These are phyloP conservation scores for Starmerella cellae DNA, from an alignment of 805 yeast species.

Conservation along the genomic window DNA sequence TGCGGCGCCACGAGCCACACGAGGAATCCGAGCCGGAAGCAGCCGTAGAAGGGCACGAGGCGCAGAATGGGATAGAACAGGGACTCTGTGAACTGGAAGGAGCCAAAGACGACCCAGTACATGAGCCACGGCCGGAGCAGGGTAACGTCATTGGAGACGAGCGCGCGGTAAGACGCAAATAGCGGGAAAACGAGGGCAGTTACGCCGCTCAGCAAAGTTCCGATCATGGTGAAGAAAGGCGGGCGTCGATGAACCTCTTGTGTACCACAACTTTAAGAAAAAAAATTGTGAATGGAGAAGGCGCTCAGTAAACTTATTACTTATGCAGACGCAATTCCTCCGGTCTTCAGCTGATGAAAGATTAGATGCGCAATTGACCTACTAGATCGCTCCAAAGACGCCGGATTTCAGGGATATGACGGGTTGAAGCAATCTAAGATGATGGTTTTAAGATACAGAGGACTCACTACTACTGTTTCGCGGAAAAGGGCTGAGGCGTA, in stretches of 20 bases:
- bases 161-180: conserved; percentile 47
- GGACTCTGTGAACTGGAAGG: conserved; percentile 31
- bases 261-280: too few relatives aligned
- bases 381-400: too few relatives aligned
- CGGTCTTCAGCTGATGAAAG: too few relatives aligned
- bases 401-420: too few relatives aligned
- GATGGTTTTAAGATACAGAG: too few relatives aligned
- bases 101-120: conserved; percentile 56
- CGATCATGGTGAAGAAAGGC: conserved; percentile 13
- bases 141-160: conserved; percentile 32
- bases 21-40: conserved; percentile 37
- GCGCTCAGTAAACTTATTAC: too few relatives aligned
- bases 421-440: too few relatives aligned
- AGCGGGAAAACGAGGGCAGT: conserved; percentile 39
- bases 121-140: conserved; percentile 36
- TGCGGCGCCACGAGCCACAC: conserved; percentile 51
- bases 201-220: conserved; percentile 11
- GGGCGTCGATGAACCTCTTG: too few relatives aligned
- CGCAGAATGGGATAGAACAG: conserved; percentile 34
- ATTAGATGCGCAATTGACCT: too few relatives aligned
- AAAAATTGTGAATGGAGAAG: neutral
- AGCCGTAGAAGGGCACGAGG: conserved; percentile 43
- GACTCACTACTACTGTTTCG: too few relatives aligned
- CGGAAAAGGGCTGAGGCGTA: too few relatives aligned
- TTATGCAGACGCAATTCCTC: too few relatives aligned